Percentiles rank a stretch among this genome's conserved stretches.
Conservation (phyloP, 768 basidiomycete species). For the Trametopsis cervina region DNA sequence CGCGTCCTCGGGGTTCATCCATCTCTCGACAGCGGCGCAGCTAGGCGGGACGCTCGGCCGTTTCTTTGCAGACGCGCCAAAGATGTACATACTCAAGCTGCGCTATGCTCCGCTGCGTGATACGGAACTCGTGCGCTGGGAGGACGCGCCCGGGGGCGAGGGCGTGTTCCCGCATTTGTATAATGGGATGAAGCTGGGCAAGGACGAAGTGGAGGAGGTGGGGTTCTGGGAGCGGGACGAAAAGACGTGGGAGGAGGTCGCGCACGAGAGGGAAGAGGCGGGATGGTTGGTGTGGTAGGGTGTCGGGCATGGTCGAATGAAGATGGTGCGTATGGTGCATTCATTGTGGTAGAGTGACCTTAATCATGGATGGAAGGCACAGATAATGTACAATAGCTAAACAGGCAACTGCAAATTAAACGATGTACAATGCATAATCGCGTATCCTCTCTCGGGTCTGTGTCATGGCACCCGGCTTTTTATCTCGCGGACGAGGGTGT, state of each 20-base stretch:
- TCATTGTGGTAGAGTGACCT: too few species aligned
- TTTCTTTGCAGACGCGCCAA: constrained; percentile 28
- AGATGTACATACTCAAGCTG: constrained; percentile 23
- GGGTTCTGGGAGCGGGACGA: constrained; percentile 13
- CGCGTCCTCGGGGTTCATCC: constrained; percentile 38
- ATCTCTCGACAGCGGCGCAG: constrained; percentile 35
- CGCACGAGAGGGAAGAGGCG: constrained; percentile 13
- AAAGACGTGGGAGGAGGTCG: constrained; percentile 19
- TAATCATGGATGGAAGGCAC: too few species aligned
- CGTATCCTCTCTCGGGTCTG: too few species aligned
- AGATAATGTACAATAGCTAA: too few species aligned
- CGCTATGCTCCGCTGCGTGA: constrained; percentile 16
- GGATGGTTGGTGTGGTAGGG: constrained; percentile 16
- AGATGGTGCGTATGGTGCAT: too few species aligned
- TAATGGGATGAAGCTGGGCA: constrained; percentile 18
- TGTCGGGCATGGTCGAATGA: too few species aligned
- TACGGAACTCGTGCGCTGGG: constrained; percentile 19
- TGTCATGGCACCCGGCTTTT: too few species aligned
- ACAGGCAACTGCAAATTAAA: too few species aligned
- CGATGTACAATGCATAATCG: too few species aligned
- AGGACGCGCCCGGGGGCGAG: constrained; percentile 20
- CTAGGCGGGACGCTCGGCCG: constrained; percentile 30
- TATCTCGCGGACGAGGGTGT: too few species aligned
- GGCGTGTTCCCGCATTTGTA: constrained; percentile 16
- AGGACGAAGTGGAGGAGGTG: constrained; percentile 16